phyloP scores from a whole-genome alignment of 495 filamentous ascomycete genomes.

The Bacidia gigantensis region DNA sequence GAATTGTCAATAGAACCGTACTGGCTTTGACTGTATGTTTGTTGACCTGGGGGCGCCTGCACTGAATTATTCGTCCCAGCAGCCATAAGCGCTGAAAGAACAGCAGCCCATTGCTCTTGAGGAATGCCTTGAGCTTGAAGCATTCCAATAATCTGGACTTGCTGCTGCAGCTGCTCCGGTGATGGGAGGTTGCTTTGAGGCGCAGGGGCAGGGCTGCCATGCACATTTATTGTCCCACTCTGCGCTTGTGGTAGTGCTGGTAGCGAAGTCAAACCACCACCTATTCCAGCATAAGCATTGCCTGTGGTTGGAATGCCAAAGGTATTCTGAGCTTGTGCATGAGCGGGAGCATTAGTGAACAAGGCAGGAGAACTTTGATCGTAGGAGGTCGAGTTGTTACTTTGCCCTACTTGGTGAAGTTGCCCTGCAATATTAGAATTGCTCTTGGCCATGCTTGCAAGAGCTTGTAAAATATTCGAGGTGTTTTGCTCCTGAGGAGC shows the following conservation, averaged over 20 bases:
- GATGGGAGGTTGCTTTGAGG: slow-evolving; percentile 24
- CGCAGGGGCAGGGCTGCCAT: slow-evolving; percentile 21
- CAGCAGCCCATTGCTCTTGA: slow-evolving; percentile 45
- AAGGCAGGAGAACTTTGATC: slow-evolving; percentile 30
- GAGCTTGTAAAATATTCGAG: slow-evolving; percentile 62
- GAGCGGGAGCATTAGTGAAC: slow-evolving; percentile 34
- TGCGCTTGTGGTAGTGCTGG: slow-evolving; percentile 11
- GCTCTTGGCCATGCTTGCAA: slow-evolving; percentile 76
- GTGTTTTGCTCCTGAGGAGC: slow-evolving; percentile 40
- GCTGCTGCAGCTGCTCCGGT: slow-evolving; percentile 40
- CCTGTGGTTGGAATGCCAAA: slow-evolving; percentile 40
- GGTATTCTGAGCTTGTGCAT: slow-evolving; percentile 44
- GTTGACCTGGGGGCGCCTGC: slow-evolving; percentile 16
- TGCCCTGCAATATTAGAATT: slow-evolving; percentile 44
- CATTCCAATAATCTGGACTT: slow-evolving; percentile 47
- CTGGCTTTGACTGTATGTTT: slow-evolving; percentile 16
- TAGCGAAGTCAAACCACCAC: slow-evolving; percentile 22
- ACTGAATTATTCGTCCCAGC: slow-evolving; percentile 23
- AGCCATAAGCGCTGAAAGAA: slow-evolving; percentile 34
- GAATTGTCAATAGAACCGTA: slow-evolving; percentile 25
- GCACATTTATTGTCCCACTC: slow-evolving; percentile 16
- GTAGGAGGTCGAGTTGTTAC: slow-evolving; percentile 37
- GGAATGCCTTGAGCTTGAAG: slow-evolving; percentile 45
- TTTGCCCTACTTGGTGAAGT: slow-evolving; percentile 36
- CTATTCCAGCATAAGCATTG: slow-evolving; percentile 33